Evolutionary conservation across 306 rosid species (phyloP).

Genomic region (Fragaria vesca): DNA sequence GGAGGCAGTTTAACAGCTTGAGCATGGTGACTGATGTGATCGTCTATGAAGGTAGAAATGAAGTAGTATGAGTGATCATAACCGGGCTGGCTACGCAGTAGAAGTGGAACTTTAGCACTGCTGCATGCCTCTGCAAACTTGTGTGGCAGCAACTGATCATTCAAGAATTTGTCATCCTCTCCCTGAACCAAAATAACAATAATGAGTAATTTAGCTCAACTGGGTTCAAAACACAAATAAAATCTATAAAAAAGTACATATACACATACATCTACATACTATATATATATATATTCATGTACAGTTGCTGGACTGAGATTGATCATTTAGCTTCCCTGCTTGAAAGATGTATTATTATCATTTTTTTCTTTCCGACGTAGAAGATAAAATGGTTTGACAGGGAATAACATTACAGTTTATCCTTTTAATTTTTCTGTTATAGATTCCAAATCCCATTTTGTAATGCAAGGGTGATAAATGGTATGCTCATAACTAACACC

Average conservation of each 20-base stretch:
- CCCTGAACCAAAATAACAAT: slow-evolving; percentile 53
- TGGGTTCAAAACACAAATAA: background rate
- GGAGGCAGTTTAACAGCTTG: slow-evolving; percentile 69
- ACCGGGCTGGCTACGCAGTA: slow-evolving; percentile 69
- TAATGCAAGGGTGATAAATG: background rate
- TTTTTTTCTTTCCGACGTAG: background rate
- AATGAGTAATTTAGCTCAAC: background rate
- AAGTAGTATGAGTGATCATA: slow-evolving; percentile 86
- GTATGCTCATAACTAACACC: background rate
- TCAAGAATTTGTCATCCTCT: slow-evolving; percentile 73
- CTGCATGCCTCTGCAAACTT: slow-evolving; percentile 84
- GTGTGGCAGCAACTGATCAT: slow-evolving; percentile 66
- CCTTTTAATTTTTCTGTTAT: background rate
- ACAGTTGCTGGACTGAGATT: background rate
- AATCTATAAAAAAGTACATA: background rate
- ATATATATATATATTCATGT: background rate
- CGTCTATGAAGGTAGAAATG: slow-evolving; percentile 83
- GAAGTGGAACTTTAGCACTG: slow-evolving; percentile 60
- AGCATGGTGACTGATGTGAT: slow-evolving; percentile 88
- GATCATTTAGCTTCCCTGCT: background rate
- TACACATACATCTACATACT: background rate
- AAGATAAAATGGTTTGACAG: background rate
- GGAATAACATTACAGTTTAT: background rate
- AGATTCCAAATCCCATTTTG: background rate
- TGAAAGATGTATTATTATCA: background rate